Conservation (phyloP, 2,329 filamentous ascomycete genomes). For the Neofusicoccum umdonicola region DNA sequence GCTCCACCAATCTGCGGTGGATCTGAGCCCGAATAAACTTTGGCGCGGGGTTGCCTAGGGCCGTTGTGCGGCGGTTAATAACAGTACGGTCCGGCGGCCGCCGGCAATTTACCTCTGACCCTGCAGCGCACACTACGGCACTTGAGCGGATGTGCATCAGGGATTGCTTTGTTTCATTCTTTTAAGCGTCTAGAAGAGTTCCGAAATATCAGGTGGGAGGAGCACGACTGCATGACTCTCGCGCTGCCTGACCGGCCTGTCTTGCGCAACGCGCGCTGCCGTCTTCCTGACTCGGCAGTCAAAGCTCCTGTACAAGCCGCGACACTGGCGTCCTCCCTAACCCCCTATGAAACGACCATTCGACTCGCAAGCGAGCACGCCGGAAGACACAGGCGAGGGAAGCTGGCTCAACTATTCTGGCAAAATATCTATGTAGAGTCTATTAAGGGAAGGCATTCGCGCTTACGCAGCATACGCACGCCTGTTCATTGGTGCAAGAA, state of each 20-base stretch:
- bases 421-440: not conserved
- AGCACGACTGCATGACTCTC: not conserved
- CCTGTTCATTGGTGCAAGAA: slow-evolving; percentile 49
- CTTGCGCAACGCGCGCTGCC: not conserved
- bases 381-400: slow-evolving; percentile 8
- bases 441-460: not conserved
- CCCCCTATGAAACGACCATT: slow-evolving; percentile 5
- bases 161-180: not conserved
- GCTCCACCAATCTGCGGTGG: not conserved
- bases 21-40: not conserved
- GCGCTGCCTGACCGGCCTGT: not conserved
- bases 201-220: not conserved
- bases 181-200: not conserved
- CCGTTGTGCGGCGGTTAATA: slow-evolving; percentile 9
- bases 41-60: not conserved
- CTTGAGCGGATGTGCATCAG: not conserved
- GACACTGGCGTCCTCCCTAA: slow-evolving; percentile 9
- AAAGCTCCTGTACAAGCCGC: not conserved
- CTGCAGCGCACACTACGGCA: not conserved
- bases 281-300: slow-evolving; percentile 4
- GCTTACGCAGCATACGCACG: not conserved
- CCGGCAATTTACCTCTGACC: slow-evolving; percentile 12
- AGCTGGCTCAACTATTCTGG: not conserved
- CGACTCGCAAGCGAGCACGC: not conserved
- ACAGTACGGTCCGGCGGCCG: slow-evolving; percentile 3